Conservation (phyloP, 768 basidiomycete genomes). For the Macrolepiota dolichaula region DNA sequence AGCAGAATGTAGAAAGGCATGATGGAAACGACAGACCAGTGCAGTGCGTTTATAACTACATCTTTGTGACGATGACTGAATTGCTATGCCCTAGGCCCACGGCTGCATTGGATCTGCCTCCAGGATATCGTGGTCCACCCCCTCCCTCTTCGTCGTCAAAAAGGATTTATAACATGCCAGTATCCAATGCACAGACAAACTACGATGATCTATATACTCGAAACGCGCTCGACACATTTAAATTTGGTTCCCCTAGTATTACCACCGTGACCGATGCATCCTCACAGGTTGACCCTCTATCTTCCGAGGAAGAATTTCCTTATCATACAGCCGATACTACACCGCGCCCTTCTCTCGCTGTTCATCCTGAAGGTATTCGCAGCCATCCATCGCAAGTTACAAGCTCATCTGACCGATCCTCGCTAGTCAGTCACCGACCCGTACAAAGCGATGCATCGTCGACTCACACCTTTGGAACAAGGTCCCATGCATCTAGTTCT, state of each 20-base stretch:
- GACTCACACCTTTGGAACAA: conserved; percentile 44
- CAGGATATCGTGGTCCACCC: conserved; percentile 3
- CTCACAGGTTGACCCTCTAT: conserved; percentile 14
- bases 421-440: conserved; percentile 7
- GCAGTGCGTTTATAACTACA: conserved; percentile 1
- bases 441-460: conserved; percentile 38
- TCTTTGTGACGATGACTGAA: neutral
- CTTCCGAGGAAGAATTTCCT: conserved; percentile 32
- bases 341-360: conserved; percentile 46
- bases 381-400: conserved; percentile 29
- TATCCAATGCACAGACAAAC: neutral
- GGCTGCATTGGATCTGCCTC: conserved; percentile 4
- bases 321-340: conserved; percentile 38
- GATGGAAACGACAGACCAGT: neutral
- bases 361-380: conserved; percentile 20
- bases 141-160: conserved; percentile 9
- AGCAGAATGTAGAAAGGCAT: neutral
- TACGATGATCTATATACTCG: conserved; percentile 34
- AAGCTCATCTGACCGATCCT: neutral
- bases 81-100: neutral
- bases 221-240: conserved; percentile 43
- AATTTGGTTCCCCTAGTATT: conserved; percentile 40
- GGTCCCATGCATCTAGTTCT: conserved; percentile 41
- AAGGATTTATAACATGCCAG: conserved; percentile 9
- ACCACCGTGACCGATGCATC: conserved; percentile 32